phyloP scores from a whole-genome alignment of 2,329 filamentous ascomycete species.

The Elsinoe perseae region DNA sequence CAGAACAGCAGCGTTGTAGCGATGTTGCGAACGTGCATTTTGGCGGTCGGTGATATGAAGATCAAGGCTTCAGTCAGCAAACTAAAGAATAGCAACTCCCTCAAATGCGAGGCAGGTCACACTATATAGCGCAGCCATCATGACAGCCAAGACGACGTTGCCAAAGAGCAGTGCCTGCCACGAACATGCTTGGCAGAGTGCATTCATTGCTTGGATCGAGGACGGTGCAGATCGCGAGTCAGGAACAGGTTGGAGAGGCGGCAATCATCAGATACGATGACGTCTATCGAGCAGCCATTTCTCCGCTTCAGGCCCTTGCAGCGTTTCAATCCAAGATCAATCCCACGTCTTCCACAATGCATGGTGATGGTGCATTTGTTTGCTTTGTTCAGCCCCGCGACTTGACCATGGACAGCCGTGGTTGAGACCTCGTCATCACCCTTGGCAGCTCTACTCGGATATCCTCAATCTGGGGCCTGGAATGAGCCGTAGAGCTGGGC shows the following conservation, averaged over 20 bases:
- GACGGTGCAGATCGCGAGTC: conserved; percentile 10
- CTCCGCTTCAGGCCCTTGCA: not conserved
- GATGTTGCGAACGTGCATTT: conserved; percentile 7
- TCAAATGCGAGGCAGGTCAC: not conserved
- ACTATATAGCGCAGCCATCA: conserved; percentile 8
- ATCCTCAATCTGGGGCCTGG: not conserved
- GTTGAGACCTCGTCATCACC: not conserved
- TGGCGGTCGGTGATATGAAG: not conserved
- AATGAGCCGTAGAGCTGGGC: not conserved
- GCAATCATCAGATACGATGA: conserved; percentile 3
- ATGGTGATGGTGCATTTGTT: not conserved
- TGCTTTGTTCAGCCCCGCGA: not conserved
- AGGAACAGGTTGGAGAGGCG: conserved; percentile 7
- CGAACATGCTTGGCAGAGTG: not conserved
- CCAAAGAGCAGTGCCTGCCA: not conserved
- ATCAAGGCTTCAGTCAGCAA: not conserved
- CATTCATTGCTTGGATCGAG: conserved; percentile 11
- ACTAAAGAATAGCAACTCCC: not conserved
- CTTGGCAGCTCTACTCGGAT: conserved; percentile 4
- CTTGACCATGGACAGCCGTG: not conserved
- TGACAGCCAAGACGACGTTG: conserved; percentile 8
- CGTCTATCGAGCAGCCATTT: not conserved
- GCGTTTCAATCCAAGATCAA: not conserved
- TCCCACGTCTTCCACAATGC: not conserved
- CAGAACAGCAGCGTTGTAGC: conserved; percentile 12